A percentile compares a stretch with the other conserved stretches of the same genome.
These are phyloP conservation scores for Pyrenophora tritici-repentis DNA, from an alignment of 2,329 filamentous ascomycete species.

Conservation along the genomic window DNA sequence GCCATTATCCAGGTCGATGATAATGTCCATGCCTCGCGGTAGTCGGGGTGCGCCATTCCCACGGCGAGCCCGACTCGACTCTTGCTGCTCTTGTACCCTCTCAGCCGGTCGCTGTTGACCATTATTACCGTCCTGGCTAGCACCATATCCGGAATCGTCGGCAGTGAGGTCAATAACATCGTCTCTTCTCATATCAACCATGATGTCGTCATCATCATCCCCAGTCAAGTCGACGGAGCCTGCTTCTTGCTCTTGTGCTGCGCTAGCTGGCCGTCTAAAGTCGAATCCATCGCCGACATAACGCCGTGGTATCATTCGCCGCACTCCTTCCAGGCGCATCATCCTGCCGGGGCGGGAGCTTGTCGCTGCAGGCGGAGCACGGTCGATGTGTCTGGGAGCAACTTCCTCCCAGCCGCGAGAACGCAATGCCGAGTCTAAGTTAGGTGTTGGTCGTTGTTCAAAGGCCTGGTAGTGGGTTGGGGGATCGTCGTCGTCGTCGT, in stretches of 20 bases:
- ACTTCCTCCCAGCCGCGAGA: neutral
- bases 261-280: slow-evolving; percentile 56
- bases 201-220: slow-evolving; percentile 11
- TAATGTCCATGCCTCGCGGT: slow-evolving; percentile 51
- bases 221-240: slow-evolving; percentile 49
- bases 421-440: slow-evolving; percentile 5
- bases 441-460: slow-evolving; percentile 1
- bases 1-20: slow-evolving; percentile 48
- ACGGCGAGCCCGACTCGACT: slow-evolving; percentile 5
- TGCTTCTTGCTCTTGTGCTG: slow-evolving; percentile 23
- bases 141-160: slow-evolving; percentile 31
- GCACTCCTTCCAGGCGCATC: slow-evolving; percentile 26
- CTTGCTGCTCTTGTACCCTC: neutral
- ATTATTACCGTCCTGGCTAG: slow-evolving; percentile 13
- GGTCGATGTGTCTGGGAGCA: slow-evolving; percentile 1
- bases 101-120: neutral
- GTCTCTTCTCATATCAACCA: neutral
- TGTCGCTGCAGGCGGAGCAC: slow-evolving; percentile 1
- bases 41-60: slow-evolving; percentile 41
- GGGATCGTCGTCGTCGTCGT: slow-evolving; percentile 3
- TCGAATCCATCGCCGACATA: slow-evolving; percentile 61
- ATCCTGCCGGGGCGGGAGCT: neutral
- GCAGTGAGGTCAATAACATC: slow-evolving; percentile 41
- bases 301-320: slow-evolving; percentile 42
- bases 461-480: slow-evolving; percentile 3